phyloP scores from a whole-genome alignment of 305 asterid genomes.

The Fraxinus paxiana region DNA sequence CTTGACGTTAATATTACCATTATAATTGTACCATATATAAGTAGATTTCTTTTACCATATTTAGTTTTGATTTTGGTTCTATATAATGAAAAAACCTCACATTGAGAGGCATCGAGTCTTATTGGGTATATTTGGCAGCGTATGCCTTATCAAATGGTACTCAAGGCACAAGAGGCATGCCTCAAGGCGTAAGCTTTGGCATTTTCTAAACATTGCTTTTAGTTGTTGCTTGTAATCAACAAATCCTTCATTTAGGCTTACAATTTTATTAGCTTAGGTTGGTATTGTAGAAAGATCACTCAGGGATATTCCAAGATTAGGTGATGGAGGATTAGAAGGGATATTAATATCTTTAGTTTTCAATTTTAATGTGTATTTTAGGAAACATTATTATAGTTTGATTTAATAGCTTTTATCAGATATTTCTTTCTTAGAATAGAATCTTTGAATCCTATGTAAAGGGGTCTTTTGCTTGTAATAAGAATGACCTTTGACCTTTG shows the following conservation, averaged over 20 bases:
- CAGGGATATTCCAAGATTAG: neutral
- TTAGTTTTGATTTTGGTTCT: neutral
- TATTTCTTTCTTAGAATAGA: neutral
- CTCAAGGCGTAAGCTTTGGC: neutral
- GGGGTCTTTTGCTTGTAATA: neutral
- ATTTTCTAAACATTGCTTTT: neutral
- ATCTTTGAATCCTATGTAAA: neutral
- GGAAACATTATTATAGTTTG: neutral
- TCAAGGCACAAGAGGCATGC: neutral
- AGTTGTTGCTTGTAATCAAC: neutral
- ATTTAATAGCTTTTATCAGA: neutral
- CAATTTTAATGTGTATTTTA: neutral
- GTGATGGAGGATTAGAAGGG: neutral
- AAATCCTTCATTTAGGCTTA: neutral
- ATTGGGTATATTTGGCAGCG: neutral
- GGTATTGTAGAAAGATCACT: neutral
- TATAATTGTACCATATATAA: neutral
- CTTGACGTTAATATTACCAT: neutral
- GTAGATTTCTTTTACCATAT: too few species aligned
- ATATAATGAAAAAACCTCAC: neutral
- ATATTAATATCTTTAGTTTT: neutral
- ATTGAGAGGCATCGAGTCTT: neutral
- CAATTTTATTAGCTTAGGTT: neutral
- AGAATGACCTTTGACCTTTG: neutral
- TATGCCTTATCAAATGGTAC: neutral